phyloP scores from a whole-genome alignment of 495 filamentous ascomycete species.

The Pseudevernia furfuracea region DNA sequence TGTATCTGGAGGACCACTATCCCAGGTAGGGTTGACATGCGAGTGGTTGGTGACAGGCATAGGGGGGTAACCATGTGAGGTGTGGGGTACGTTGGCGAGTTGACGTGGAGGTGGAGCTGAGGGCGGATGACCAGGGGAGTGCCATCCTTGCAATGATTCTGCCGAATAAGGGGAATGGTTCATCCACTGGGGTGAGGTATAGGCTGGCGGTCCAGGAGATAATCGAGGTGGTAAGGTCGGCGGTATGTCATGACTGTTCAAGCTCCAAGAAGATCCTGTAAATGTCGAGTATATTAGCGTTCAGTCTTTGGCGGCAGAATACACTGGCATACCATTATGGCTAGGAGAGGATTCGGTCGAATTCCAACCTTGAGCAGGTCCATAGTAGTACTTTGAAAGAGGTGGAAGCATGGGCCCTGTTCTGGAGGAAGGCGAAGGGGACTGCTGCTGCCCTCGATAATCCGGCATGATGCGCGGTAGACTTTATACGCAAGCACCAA shows the following conservation, averaged over 20 bases:
- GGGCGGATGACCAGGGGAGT: conserved; percentile 25
- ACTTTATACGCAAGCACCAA: background rate
- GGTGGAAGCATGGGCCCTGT: conserved; percentile 21
- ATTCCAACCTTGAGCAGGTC: conserved; percentile 20
- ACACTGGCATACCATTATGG: conserved; percentile 19
- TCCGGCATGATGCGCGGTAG: conserved; percentile 13
- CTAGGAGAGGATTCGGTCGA: conserved; percentile 23
- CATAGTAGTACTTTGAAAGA: conserved; percentile 24
- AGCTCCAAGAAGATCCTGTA: conserved; percentile 21
- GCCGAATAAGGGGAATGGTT: conserved; percentile 16
- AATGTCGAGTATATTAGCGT: conserved; percentile 2
- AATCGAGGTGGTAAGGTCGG: conserved; percentile 13
- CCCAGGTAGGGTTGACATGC: conserved; percentile 22
- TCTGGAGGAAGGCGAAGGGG: conserved; percentile 17
- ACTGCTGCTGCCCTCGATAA: conserved; percentile 14
- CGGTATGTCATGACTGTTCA: conserved; percentile 13
- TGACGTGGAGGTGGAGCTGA: conserved; percentile 24
- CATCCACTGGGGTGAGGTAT: conserved; percentile 21
- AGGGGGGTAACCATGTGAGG: conserved; percentile 36
- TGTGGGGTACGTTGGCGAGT: conserved; percentile 29
- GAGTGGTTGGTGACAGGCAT: conserved; percentile 28
- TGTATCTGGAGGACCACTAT: conserved; percentile 32
- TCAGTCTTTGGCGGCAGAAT: background rate
- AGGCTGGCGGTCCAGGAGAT: conserved; percentile 16
- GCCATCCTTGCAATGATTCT: conserved; percentile 22